Evolutionary conservation across 106 monocot species (phyloP).

Genomic region (Ottelia alismoides): DNA sequence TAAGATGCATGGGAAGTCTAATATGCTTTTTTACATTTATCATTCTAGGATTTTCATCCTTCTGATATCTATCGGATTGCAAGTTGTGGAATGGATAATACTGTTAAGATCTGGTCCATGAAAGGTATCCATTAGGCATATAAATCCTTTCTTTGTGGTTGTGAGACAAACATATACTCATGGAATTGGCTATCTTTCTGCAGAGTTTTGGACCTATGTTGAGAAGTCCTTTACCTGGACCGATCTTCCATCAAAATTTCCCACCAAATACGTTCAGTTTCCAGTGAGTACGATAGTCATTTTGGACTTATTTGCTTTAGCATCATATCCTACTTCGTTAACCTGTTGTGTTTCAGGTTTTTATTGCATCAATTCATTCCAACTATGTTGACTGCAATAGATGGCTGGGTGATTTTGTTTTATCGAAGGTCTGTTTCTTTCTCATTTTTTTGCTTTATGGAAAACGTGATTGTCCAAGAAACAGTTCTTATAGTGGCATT

Average conservation of each 20-base stretch:
- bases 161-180: neutral
- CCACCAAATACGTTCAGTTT: slow-evolving; percentile 99
- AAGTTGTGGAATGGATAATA: slow-evolving; percentile 98
- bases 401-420: slow-evolving; percentile 96
- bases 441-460: too few relatives aligned
- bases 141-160: neutral
- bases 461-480: too few relatives aligned
- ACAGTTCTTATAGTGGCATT: too few relatives aligned
- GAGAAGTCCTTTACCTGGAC: slow-evolving; percentile 99
- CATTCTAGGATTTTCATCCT: slow-evolving; percentile 91
- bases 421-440: slow-evolving; percentile 93
- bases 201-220: slow-evolving; percentile 98
- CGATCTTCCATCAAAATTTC: slow-evolving; percentile 97
- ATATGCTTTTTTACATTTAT: neutral
- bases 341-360: slow-evolving; percentile 33
- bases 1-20: neutral
- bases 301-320: neutral
- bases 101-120: slow-evolving; percentile 99
- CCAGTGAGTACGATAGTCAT: slow-evolving; percentile 43
- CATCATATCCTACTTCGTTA: neutral
- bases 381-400: slow-evolving; percentile 99
- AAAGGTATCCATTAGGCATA: slow-evolving; percentile 36
- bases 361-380: slow-evolving; percentile 76
- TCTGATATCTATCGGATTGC: slow-evolving; percentile 93
- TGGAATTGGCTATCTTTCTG: slow-evolving; percentile 1